Conservation (phyloP, 805 yeast species). For the Candida mattraensis region DNA sequence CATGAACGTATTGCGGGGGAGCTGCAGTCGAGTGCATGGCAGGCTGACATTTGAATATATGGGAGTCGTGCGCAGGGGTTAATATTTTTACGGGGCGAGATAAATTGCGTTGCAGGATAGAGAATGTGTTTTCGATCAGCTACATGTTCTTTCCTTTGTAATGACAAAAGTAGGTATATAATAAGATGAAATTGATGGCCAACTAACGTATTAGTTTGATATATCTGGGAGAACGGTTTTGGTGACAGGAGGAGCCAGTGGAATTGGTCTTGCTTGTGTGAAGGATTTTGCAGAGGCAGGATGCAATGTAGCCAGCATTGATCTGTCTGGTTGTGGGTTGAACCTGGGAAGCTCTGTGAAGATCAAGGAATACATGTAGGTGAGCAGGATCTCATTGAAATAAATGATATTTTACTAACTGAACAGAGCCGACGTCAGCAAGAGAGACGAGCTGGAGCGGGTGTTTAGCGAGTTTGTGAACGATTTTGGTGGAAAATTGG, state of each 20-base stretch:
- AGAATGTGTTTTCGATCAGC: too few species aligned
- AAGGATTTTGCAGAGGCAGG: slow-evolving; percentile 17
- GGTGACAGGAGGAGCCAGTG: slow-evolving; percentile 19
- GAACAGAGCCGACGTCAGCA: slow-evolving; percentile 13
- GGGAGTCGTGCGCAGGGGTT: too few species aligned
- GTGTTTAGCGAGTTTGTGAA: slow-evolving; percentile 11
- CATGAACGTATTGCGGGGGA: slow-evolving; percentile 20
- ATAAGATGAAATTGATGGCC: too few species aligned
- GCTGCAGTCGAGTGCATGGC: slow-evolving; percentile 25
- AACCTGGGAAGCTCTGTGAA: too few species aligned
- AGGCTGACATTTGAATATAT: too few species aligned
- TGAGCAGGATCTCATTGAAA: not conserved
- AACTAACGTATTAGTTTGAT: slow-evolving; percentile 10
- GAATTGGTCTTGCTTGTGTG: slow-evolving; percentile 20
- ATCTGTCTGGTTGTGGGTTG: too few species aligned
- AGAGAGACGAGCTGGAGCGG: slow-evolving; percentile 3
- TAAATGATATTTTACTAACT: slow-evolving; percentile 1
- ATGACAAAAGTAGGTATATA: too few species aligned
- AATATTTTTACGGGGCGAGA: too few species aligned
- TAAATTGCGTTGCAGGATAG: too few species aligned
- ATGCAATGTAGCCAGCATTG: slow-evolving; percentile 17
- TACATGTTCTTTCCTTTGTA: too few species aligned
- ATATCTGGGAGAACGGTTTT: slow-evolving; percentile 18
- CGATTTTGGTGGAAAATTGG: slow-evolving; percentile 39
- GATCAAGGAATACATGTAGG: slow-evolving; percentile 11